Evolutionary conservation across 148 eudicot species (phyloP).

Genomic region (Silene conica): DNA sequence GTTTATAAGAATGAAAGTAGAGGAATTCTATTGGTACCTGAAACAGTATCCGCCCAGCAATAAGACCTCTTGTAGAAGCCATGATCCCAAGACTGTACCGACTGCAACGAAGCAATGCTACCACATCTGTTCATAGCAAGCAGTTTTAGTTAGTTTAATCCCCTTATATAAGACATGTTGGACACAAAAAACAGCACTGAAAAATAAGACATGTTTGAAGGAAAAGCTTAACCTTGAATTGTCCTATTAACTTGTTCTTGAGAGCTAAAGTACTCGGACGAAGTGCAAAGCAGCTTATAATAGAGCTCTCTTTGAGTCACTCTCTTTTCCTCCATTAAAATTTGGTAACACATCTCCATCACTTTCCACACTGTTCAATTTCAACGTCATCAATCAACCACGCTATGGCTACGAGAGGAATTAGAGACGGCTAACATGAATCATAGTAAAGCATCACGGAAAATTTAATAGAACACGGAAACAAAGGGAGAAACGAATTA

Average conservation of each 20-base stretch:
- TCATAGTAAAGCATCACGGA: no score
- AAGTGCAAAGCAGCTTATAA: constrained; percentile 78
- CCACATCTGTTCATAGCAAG: constrained; percentile 52
- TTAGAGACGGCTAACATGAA: no score
- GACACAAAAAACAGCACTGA: not conserved
- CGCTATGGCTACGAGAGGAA: no score
- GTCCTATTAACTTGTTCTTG: constrained; percentile 78
- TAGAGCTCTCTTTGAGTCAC: constrained; percentile 85
- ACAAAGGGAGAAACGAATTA: not conserved
- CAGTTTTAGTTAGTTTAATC: not conserved
- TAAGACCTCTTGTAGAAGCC: constrained; percentile 93
- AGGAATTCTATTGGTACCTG: constrained; percentile 39
- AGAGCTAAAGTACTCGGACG: constrained; percentile 77
- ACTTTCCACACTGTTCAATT: constrained; percentile 78
- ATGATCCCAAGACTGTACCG: constrained; percentile 90
- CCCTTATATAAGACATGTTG: not conserved
- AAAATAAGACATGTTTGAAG: not conserved
- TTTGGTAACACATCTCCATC: constrained; percentile 85
- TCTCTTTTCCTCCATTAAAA: constrained; percentile 72
- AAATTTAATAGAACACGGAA: not conserved
- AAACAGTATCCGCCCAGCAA: constrained; percentile 77
- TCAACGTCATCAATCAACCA: not conserved
- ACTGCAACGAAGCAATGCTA: constrained; percentile 94
- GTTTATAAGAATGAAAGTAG: not conserved
- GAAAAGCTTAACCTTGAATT: constrained; percentile 55